Percentiles rank a stretch among this genome's conserved stretches.
Evolutionary conservation across 179 eudicot species (phyloP).

Genomic region (Actinidia chinensis): DNA sequence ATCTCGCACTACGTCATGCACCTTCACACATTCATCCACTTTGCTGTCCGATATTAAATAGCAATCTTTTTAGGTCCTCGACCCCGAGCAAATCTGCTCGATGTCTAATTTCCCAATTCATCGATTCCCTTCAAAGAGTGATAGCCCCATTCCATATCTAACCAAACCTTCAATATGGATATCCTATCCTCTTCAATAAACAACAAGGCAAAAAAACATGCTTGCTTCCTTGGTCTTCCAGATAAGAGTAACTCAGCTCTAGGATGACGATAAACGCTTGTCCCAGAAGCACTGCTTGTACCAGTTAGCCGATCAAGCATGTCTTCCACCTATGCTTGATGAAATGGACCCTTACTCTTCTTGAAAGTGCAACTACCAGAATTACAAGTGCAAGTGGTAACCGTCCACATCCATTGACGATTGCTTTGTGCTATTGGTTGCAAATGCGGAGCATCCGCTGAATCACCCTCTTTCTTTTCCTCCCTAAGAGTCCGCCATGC

Average conservation of each 20-base stretch:
- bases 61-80: conserved; percentile 32
- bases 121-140: conserved; percentile 30
- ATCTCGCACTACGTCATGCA: conserved; percentile 38
- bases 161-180: conserved; percentile 34
- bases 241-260: conserved; percentile 31
- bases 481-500: neutral
- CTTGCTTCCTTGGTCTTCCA: conserved; percentile 30
- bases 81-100: conserved; percentile 28
- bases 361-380: conserved; percentile 28
- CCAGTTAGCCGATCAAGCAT: conserved; percentile 32
- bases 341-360: conserved; percentile 17
- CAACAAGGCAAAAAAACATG: conserved; percentile 33
- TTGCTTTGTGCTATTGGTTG: neutral
- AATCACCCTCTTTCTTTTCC: neutral
- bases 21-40: conserved; percentile 19
- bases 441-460: neutral
- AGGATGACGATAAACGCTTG: conserved; percentile 33
- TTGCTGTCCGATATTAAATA: conserved; percentile 23
- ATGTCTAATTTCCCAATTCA: conserved; percentile 28
- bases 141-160: conserved; percentile 37
- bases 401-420: neutral
- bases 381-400: conserved; percentile 15
- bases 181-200: conserved; percentile 42
- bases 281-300: neutral
- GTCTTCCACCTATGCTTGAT: conserved; percentile 25